These are phyloP conservation scores for Dissophora ornata DNA, from an alignment of 192 early-diverging fungal genomes.

Conservation along the genomic window DNA sequence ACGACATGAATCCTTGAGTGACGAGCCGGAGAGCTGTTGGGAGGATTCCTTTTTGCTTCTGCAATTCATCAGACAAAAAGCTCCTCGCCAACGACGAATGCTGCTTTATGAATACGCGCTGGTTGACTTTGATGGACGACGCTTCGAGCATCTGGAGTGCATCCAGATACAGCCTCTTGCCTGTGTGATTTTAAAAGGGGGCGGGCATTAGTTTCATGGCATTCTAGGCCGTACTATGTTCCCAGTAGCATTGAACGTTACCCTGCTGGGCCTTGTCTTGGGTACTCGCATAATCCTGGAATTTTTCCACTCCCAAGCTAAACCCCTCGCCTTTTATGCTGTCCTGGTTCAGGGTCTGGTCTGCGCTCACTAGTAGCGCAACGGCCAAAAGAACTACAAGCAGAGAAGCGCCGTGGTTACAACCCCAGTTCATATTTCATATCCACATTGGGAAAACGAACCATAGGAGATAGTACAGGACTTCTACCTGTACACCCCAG, in stretches of 20 bases:
- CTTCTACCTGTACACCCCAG: conserved; percentile 40
- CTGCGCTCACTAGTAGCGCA: conserved; percentile 1
- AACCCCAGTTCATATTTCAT: background rate
- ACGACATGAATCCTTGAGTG: conserved; percentile 46
- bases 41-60: conserved; percentile 48
- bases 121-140: conserved; percentile 18
- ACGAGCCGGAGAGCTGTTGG: conserved; percentile 42
- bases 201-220: too few relatives aligned
- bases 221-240: too few relatives aligned
- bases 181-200: conserved; percentile 3
- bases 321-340: background rate
- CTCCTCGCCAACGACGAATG: conserved; percentile 28
- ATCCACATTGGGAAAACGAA: too few relatives aligned
- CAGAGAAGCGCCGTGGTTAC: background rate
- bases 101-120: conserved; percentile 37
- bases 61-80: conserved; percentile 38
- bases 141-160: conserved; percentile 19
- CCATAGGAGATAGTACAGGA: background rate
- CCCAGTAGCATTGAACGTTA: too few relatives aligned
- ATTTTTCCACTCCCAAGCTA: conserved; percentile 29
- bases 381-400: conserved; percentile 19
- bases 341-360: background rate
- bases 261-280: conserved; percentile 23
- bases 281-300: conserved; percentile 9
- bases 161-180: conserved; percentile 31